Conservation (phyloP, 139 green algal genomes). For the Ulvella scutata region DNA sequence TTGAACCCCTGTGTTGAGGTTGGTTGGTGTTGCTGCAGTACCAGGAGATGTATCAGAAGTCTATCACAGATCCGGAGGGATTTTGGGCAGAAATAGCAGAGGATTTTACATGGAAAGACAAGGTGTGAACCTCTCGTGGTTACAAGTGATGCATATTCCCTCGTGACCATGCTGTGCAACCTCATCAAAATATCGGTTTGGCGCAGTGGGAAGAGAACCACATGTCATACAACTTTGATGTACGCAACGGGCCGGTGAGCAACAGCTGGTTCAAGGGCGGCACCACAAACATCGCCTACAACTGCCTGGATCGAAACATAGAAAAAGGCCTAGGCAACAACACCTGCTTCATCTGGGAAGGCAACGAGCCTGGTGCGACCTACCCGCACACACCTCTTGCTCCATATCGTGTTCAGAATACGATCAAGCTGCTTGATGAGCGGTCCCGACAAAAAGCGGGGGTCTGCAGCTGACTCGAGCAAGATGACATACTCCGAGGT, state of each 20-base stretch:
- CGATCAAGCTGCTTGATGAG: too few relatives aligned
- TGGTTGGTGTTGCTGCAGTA: too few relatives aligned
- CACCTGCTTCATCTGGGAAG: slow-evolving; percentile 68
- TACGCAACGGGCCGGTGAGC: slow-evolving; percentile 45
- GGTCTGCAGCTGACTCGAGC: slow-evolving; percentile 10
- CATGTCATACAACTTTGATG: slow-evolving; percentile 64
- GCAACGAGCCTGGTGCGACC: slow-evolving; percentile 50
- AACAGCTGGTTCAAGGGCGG: slow-evolving; percentile 64
- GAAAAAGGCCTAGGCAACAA: slow-evolving; percentile 31
- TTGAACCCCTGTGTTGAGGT: too few relatives aligned
- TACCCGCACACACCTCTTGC: too few relatives aligned
- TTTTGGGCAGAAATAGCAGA: slow-evolving; percentile 83
- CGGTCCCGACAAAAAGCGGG: too few relatives aligned
- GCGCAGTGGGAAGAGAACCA: slow-evolving; percentile 45
- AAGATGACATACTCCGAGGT: slow-evolving; percentile 32
- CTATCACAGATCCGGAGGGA: slow-evolving; percentile 65
- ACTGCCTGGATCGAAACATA: slow-evolving; percentile 62
- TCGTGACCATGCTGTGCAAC: not conserved
- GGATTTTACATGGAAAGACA: slow-evolving; percentile 82
- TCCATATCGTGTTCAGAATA: too few relatives aligned
- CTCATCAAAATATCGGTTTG: not conserved
- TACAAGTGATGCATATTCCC: not conserved
- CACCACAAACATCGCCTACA: slow-evolving; percentile 74
- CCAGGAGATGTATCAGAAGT: slow-evolving; percentile 62
- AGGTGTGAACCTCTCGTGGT: slow-evolving; percentile 20